Evolutionary conservation across 164 flowering plant species (phyloP).

Genomic region (Aristolochia californica): DNA sequence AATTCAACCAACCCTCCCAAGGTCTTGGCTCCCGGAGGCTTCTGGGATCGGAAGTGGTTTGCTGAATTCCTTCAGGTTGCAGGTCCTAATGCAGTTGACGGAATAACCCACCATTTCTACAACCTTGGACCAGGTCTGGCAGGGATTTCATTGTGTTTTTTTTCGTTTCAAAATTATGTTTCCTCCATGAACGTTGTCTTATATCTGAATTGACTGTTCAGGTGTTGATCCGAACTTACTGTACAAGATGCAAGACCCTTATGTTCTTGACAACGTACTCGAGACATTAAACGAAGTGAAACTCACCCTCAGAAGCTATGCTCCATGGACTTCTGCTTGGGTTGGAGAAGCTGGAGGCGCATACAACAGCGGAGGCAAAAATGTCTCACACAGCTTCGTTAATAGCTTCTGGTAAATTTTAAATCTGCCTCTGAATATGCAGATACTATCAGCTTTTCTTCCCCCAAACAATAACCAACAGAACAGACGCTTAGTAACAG

Average conservation of each 20-base stretch:
- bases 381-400: constrained; percentile 41
- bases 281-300: constrained; percentile 29
- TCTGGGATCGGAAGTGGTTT: constrained; percentile 53
- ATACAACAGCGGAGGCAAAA: constrained; percentile 53
- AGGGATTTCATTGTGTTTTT: background rate
- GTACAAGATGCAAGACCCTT: constrained; percentile 42
- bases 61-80: constrained; percentile 24
- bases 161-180: background rate
- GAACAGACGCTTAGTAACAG: background rate
- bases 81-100: constrained; percentile 42
- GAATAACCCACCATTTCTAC: constrained; percentile 56
- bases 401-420: constrained; percentile 51
- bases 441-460: background rate
- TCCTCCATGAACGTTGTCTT: background rate
- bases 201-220: constrained; percentile 3
- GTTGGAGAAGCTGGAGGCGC: constrained; percentile 78
- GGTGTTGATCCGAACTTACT: constrained; percentile 42
- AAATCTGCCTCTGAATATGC: too few species aligned
- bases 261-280: constrained; percentile 24
- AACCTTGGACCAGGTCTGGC: constrained; percentile 58
- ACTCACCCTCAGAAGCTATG: constrained; percentile 10
- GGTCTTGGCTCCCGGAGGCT: constrained; percentile 50
- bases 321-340: constrained; percentile 58
- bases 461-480: background rate
- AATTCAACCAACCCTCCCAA: constrained; percentile 19